A percentile compares a stretch with the other conserved stretches of the same genome.
These are phyloP conservation scores for Escovopsis sp. DNA, from an alignment of 2,329 filamentous ascomycete genomes.

Conservation along the genomic window DNA sequence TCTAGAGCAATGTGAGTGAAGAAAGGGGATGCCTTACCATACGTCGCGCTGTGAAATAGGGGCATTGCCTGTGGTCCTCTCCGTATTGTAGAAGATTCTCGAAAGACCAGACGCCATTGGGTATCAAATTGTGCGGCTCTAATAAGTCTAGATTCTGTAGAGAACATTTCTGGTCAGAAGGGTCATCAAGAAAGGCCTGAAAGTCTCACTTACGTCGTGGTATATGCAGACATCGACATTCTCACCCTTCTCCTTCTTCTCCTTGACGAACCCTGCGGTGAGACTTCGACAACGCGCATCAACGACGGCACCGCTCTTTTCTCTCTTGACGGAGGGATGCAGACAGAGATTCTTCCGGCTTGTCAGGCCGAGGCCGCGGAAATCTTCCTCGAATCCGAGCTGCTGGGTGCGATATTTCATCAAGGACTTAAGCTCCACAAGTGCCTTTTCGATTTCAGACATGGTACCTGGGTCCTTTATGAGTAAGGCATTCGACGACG, in stretches of 20 bases:
- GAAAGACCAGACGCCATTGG: conserved; percentile 89
- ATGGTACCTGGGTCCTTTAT: conserved; percentile 51
- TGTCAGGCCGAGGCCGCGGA: conserved; percentile 78
- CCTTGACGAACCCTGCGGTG: conserved; percentile 92
- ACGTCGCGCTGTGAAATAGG: conserved; percentile 86
- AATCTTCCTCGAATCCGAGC: conserved; percentile 84
- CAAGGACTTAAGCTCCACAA: conserved; percentile 76
- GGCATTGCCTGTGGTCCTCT: conserved; percentile 91
- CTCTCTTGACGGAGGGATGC: conserved; percentile 87
- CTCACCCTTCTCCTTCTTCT: conserved; percentile 92
- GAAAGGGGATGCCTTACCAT: conserved; percentile 48
- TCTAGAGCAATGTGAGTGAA: neutral
- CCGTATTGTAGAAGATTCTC: conserved; percentile 81
- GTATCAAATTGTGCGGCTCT: conserved; percentile 87
- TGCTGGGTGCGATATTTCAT: conserved; percentile 92
- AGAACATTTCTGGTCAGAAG: neutral
- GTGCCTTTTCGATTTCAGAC: conserved; percentile 97
- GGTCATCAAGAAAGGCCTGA: neutral
- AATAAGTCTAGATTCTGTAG: conserved; percentile 75
- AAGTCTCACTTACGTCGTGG: conserved; percentile 54
- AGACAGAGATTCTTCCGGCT: conserved; percentile 96
- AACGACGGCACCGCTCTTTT: conserved; percentile 88
- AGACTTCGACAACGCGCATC: conserved; percentile 92
- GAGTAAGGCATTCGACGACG: neutral
- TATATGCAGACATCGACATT: conserved; percentile 91